A percentile compares a stretch with the other conserved stretches of the same genome.
Evolutionary conservation across 2,329 filamentous ascomycete species (phyloP).

Genomic region (Basipetospora sp.): DNA sequence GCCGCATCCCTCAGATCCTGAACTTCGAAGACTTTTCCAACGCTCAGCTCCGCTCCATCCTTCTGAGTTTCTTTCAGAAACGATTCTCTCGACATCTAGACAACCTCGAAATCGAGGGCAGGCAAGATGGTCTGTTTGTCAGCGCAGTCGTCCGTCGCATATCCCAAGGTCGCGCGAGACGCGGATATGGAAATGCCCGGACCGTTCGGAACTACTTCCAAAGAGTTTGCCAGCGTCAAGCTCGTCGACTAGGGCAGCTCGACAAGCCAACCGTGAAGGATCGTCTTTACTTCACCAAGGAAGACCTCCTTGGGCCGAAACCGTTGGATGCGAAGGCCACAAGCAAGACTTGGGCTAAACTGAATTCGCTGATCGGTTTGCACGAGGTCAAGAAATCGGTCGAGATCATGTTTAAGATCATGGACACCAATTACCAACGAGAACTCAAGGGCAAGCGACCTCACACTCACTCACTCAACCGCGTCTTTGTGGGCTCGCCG

Average conservation of each 20-base stretch:
- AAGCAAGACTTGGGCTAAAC: constrained; percentile 40
- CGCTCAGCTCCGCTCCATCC: not conserved
- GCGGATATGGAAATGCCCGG: constrained; percentile 61
- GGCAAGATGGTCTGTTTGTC: not conserved
- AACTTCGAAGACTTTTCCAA: not conserved
- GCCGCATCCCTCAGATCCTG: not conserved
- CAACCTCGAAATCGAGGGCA: no score
- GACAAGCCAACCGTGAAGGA: constrained; percentile 24
- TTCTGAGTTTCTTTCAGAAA: no score
- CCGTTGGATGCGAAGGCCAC: constrained; percentile 36
- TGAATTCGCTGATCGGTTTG: constrained; percentile 46
- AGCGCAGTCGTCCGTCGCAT: not conserved
- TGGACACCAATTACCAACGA: constrained; percentile 49
- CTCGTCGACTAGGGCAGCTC: constrained; percentile 31
- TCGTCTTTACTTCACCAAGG: constrained; percentile 46
- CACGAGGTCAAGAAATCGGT: constrained; percentile 47
- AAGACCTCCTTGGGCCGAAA: constrained; percentile 59
- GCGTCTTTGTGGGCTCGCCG: constrained; percentile 55
- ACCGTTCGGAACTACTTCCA: constrained; percentile 48
- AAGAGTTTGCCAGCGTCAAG: constrained; percentile 42
- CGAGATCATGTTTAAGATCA: constrained; percentile 40
- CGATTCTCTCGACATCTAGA: no score
- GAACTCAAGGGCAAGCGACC: constrained; percentile 47
- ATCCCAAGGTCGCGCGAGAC: constrained; percentile 15
- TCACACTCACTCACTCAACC: constrained; percentile 49